Base-by-base conservation (phyloP, 208 protist genomes). In the Leishmania amazonensis region DNA sequence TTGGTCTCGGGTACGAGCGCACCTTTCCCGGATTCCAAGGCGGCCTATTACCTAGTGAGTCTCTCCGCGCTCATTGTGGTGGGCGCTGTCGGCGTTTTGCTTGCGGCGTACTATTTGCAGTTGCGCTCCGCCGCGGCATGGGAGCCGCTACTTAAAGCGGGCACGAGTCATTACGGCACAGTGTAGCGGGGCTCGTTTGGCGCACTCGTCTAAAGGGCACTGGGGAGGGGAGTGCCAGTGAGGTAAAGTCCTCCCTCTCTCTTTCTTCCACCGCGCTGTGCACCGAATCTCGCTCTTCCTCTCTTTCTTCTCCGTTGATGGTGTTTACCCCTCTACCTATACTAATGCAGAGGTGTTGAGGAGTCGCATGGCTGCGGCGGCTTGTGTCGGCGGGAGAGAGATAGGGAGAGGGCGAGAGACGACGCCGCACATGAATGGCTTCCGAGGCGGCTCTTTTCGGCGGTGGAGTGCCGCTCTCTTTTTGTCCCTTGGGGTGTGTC, bases 71-170 rank as follows among this genome's bases (percentile, higher is more conserved):
- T 85, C n/a, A 85, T 82, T 45, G 78, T 81, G 15, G 77, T 53
- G 38, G 45, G 81, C 35, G 72, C 76, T 15, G 64, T 77, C 53
- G 21, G 74, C 13, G 72, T 76, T 0, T 82, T 85, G 45, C 74
- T 85, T 42, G 76, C 76, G 15, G 77, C 45, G 38, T 85, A 85
- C 47, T 82, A 62, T 42, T 47, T 85, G 11, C 72, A 73, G 9
- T 70, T 82, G 42, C 74, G 75, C 60, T 40, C 49, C 64, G 53
- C 51, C 9, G 1, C 9, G 21, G 74, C 75, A 60, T 1, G 70
- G 31, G 62, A 80, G 45, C 83, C 78, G 73, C 65, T 85, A 47
- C 73, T 81, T 1, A 65, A 67, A n/a, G 60, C 45, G 78, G 42
- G 65, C n/a, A 42, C 73, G 31, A 80, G 51, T 35, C 71, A 71